Base-by-base conservation (phyloP, 805 yeast genomes). In the Blastobotrys peoriensis region DNA sequence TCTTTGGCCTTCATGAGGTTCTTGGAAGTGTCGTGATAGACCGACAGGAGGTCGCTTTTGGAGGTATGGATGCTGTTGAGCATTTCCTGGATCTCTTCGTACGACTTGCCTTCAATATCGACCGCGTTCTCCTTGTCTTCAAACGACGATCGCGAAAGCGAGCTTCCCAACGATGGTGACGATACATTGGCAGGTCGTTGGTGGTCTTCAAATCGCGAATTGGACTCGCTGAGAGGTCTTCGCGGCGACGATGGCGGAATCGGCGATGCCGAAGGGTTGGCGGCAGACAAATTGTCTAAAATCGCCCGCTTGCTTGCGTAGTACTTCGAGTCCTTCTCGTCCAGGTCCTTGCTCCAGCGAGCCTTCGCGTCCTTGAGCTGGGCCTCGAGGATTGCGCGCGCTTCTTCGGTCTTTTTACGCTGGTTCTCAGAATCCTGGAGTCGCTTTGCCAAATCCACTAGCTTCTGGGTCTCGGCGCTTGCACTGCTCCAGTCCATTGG, bases 381-480 rank as follows among this genome's bases (percentile, higher is more conserved):
- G 17, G 47, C 57, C 40, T 54, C 54, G 1, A 57, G 44, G 5
- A 57, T 44, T 5, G 45, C 49, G 33, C 47, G 43, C 3, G 33
- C 45, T 20, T 55, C 57, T 36, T 55, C 58, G 5, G 55, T 50
- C 25, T 46, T 49, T 40, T 54, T 54, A 20, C 58, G 51, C 9
- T 48, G 53, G 21, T 55, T 57, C 43, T 64, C 66, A 18, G 60
- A 47, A 33, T 61, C 60, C 34, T 57, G 61, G 13, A 63, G 55
- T 36, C 53, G 48, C 17, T 54, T 40, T 2, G 59, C 57, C 25
- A 58, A 42, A 28, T 53, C 62, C n/a, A 58, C 55, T 17, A 46
- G 27, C 30, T 78, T 83, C 49, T 76, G 75, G 4, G 80, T 70
- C 40, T 79, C 81, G n/a, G 37, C 27, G 15, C 39, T 39, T 9